Percentiles rank a stretch among this genome's conserved stretches.
phyloP scores from a whole-genome alignment of 2,329 filamentous ascomycete species.

The Aspergillus quadricinctus region DNA sequence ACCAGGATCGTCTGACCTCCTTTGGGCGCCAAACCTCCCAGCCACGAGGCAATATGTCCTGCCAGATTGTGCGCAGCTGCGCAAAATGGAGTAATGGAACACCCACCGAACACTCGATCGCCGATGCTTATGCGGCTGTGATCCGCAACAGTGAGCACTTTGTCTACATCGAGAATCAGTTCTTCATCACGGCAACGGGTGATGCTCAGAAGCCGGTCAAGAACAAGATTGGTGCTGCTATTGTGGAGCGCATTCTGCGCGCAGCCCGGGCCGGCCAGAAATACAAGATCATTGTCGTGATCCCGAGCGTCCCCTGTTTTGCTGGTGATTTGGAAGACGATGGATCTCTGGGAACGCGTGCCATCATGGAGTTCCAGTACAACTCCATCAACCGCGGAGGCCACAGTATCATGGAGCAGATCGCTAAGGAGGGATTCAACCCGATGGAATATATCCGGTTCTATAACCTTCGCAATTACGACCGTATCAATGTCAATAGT shows the following conservation, averaged over 20 bases:
- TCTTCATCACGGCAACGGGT: constrained; percentile 94
- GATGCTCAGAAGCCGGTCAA: constrained; percentile 78
- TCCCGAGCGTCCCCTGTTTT: constrained; percentile 89
- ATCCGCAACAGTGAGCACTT: constrained; percentile 87
- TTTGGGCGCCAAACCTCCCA: constrained; percentile 21
- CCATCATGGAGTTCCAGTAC: constrained; percentile 99
- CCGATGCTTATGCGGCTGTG: constrained; percentile 76
- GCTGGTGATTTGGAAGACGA: constrained; percentile 83
- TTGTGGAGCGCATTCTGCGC: constrained; percentile 81
- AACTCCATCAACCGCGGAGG: constrained; percentile 92
- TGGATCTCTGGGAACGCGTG: constrained; percentile 77
- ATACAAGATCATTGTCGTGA: constrained; percentile 84
- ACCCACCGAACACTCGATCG: constrained; percentile 74
- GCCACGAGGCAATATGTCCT: constrained; percentile 32
- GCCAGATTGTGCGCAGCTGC: constrained; percentile 65
- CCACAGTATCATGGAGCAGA: constrained; percentile 80
- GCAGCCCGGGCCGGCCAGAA: constrained; percentile 79
- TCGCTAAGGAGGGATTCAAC: constrained; percentile 71
- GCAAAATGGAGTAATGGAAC: constrained; percentile 97
- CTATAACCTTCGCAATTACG: constrained; percentile 92
- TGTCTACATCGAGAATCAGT: constrained; percentile 98
- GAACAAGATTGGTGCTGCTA: constrained; percentile 85
- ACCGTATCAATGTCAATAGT: constrained; percentile 65
- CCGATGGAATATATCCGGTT: constrained; percentile 81
- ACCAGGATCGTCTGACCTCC: constrained; percentile 35